Evolutionary conservation across 441 rosid genomes (phyloP), one percentile per base, ranked within the genome.

Genomic region (Geranium incanum): DNA sequence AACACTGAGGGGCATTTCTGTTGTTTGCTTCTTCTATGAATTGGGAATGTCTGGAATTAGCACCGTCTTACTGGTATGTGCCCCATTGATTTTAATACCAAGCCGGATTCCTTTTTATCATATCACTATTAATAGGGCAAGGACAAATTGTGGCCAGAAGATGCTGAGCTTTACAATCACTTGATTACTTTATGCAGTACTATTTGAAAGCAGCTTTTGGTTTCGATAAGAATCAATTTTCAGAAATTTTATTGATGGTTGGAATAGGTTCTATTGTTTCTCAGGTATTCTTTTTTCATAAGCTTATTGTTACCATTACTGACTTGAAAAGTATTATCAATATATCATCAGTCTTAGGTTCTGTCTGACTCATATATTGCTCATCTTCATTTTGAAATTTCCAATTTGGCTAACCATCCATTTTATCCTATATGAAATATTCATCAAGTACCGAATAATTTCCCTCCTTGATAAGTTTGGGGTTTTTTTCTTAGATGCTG

Each of bases 191-290:
- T 13, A 0, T 78, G 75, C 85, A 86, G 90, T 86, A 68, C 70
- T 86, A 86, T 74, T 80, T 86, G 55, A 86, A 86, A 80, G 86
- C 90, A 16, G 75, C 75, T 18, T 86, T 86, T 70, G 88, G 88
- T 18, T 86, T 77, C 68, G 66, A 66, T 86, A 84, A 86, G 82
- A 79, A 86, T 67, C 84, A 86, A 52, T 81, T 81, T 78, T 84
- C 90, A 0, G 86, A 86, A 80, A 81, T 86, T 55, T 77, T 83
- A 19, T 74, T 79, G 72, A 71, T 81, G 83, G 88, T 84, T 13
- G 88, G 79, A 71, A 39, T 84, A 9, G 90, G 88, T 66, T 81
- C 84, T 72, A 86, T 86, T 36, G 75, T 76, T 72, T 86, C 87
- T 37, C 89, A 86, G 89, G 89, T 86, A 73, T 21, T 69, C 55